A percentile compares a stretch with the other conserved stretches of the same genome.
Evolutionary conservation across 2,329 filamentous ascomycete genomes (phyloP).

Genomic region (Penicillium sp.): DNA sequence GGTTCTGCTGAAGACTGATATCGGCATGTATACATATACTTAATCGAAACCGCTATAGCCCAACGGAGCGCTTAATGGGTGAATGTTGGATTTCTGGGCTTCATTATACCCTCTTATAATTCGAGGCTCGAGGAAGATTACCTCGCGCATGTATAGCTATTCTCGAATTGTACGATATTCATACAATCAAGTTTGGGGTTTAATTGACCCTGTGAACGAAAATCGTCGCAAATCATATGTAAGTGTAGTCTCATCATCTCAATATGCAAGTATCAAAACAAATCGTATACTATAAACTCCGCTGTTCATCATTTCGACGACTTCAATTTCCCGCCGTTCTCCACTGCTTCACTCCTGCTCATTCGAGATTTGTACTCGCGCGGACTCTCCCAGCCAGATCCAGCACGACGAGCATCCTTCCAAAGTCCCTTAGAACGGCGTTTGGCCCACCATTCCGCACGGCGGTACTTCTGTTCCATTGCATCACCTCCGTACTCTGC

Average conservation of each 20-base stretch:
- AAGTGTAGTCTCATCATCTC: conserved; percentile 16
- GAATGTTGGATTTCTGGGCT: neutral
- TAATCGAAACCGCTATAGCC: conserved; percentile 11
- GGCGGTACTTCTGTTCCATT: conserved; percentile 51
- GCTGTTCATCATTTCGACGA: conserved; percentile 10
- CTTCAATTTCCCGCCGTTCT: conserved; percentile 32
- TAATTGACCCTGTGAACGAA: neutral
- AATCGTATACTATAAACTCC: neutral
- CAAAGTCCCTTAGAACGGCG: conserved; percentile 73
- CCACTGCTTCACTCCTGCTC: conserved; percentile 45
- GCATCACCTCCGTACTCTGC: conserved; percentile 81
- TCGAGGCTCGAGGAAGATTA: conserved; percentile 4
- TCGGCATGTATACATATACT: conserved; percentile 15
- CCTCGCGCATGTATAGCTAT: conserved; percentile 19
- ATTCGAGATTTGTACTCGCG: conserved; percentile 79
- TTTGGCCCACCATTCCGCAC: conserved; percentile 62
- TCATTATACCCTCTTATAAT: conserved; percentile 25
- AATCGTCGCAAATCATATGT: conserved; percentile 7
- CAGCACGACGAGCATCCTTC: conserved; percentile 59
- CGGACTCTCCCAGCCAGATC: conserved; percentile 74
- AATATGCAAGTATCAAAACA: conserved; percentile 17
- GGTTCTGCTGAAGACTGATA: conserved; percentile 60
- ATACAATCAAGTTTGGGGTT: conserved; percentile 2
- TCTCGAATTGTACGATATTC: conserved; percentile 23
- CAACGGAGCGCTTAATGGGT: conserved; percentile 5